Evolutionary conservation across 1,284 basidiomycete genomes (phyloP).

Genomic region (Quambalaria eucalypti): DNA sequence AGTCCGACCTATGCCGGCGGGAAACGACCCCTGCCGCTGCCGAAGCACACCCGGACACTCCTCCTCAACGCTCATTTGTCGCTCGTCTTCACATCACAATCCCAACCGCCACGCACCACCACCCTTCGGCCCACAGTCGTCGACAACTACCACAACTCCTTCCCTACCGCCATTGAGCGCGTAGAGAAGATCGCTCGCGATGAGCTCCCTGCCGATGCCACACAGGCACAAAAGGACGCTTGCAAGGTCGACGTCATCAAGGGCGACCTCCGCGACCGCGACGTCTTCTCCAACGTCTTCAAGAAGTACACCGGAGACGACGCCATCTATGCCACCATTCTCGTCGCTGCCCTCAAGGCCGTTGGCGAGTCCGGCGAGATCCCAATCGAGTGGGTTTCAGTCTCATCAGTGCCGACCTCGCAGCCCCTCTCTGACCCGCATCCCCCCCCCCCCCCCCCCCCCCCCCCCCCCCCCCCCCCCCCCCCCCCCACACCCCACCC

Average conservation of each 20-base stretch:
- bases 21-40: neutral
- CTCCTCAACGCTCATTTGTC: neutral
- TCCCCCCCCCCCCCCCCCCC: no score
- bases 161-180: slow-evolving; percentile 62
- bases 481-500: no score
- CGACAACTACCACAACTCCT: slow-evolving; percentile 69
- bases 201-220: slow-evolving; percentile 58
- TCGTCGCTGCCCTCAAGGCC: slow-evolving; percentile 94
- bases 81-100: neutral
- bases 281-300: slow-evolving; percentile 32
- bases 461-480: no score
- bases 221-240: slow-evolving; percentile 58
- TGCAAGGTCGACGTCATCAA: slow-evolving; percentile 62
- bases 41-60: neutral
- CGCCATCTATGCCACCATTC: slow-evolving; percentile 84
- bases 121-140: slow-evolving; percentile 19
- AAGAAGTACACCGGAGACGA: slow-evolving; percentile 24
- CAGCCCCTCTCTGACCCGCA: slow-evolving; percentile 66
- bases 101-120: neutral
- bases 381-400: slow-evolving; percentile 79
- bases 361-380: slow-evolving; percentile 95
- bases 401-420: no score
- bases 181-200: slow-evolving; percentile 69
- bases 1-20: neutral
- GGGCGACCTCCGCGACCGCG: slow-evolving; percentile 37